These are phyloP conservation scores for Verbena officinalis DNA, from an alignment of 257 asterid species.

Conservation along the genomic window DNA sequence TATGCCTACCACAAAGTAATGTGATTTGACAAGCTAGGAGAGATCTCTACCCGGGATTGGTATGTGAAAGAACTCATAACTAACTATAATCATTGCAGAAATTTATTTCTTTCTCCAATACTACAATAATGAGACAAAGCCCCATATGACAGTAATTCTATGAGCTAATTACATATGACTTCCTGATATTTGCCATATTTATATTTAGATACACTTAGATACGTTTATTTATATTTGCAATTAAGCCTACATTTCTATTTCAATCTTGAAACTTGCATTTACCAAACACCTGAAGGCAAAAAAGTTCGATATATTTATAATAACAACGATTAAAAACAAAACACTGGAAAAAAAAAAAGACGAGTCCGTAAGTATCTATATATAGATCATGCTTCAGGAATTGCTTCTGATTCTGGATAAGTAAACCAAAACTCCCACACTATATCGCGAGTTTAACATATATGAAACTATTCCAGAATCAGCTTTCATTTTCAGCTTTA, in stretches of 20 bases:
- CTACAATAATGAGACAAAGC: background rate
- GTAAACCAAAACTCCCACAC: background rate
- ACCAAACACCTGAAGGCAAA: no score
- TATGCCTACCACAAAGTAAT: no score
- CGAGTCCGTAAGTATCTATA: background rate
- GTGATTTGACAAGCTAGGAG: background rate
- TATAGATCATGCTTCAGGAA: constrained; percentile 8
- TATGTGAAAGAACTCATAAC: background rate
- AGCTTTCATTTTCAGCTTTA: constrained; percentile 35
- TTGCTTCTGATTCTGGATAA: background rate
- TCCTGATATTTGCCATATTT: no score
- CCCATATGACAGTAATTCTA: background rate
- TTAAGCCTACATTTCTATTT: no score
- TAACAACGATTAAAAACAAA: no score
- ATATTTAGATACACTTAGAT: no score
- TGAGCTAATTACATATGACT: no score
- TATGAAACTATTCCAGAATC: background rate
- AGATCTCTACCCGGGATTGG: background rate
- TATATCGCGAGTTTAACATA: background rate
- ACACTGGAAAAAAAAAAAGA: no score
- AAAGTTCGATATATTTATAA: no score
- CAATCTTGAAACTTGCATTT: no score
- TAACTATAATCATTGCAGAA: background rate
- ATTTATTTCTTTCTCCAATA: background rate
- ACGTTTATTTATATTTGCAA: no score